Conservation (phyloP, 768 basidiomycete species). For the Dendrothele bispora region DNA sequence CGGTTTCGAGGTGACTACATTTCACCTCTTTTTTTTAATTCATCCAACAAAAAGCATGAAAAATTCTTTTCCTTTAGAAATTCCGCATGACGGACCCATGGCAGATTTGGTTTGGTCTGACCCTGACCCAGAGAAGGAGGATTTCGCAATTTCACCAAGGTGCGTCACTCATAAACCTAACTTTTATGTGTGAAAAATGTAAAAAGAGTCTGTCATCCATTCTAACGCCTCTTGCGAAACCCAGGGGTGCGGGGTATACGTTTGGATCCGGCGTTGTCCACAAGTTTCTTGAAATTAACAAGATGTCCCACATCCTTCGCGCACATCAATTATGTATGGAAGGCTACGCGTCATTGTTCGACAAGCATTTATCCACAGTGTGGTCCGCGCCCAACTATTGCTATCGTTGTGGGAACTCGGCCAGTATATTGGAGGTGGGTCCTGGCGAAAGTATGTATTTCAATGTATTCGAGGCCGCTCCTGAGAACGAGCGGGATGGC, state of each 20-base stretch:
- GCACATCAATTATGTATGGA: slow-evolving; percentile 99
- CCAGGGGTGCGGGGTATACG: slow-evolving; percentile 96
- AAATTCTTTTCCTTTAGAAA: too few relatives aligned
- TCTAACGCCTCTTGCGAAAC: slow-evolving; percentile 1
- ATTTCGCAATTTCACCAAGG: slow-evolving; percentile 98
- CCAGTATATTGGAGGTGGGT: slow-evolving; percentile 93
- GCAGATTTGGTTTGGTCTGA: slow-evolving; percentile 99
- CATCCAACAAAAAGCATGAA: slow-evolving; percentile 15
- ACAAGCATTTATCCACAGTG: slow-evolving; percentile 92
- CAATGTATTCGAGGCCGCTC: slow-evolving; percentile 98
- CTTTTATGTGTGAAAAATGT: too few relatives aligned
- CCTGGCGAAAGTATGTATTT: slow-evolving; percentile 88
- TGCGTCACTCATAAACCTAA: slow-evolving; percentile 36
- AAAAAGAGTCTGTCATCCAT: too few relatives aligned
- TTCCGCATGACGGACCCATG: slow-evolving; percentile 99
- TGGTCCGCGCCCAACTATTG: slow-evolving; percentile 99
- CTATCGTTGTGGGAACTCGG: slow-evolving; percentile 97
- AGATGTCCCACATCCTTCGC: slow-evolving; percentile 95
- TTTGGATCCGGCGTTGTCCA: slow-evolving; percentile 97
- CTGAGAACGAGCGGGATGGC: slow-evolving; percentile 94
- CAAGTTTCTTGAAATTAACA: slow-evolving; percentile 95
- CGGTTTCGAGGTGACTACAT: slow-evolving; percentile 80
- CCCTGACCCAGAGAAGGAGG: slow-evolving; percentile 98
- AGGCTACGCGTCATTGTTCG: slow-evolving; percentile 96
- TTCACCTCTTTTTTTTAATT: not conserved